A percentile compares a stretch with the other conserved stretches of the same genome.
Evolutionary conservation across 2,329 filamentous ascomycete genomes (phyloP).

Genomic region (Calcarisporium arbuscula): DNA sequence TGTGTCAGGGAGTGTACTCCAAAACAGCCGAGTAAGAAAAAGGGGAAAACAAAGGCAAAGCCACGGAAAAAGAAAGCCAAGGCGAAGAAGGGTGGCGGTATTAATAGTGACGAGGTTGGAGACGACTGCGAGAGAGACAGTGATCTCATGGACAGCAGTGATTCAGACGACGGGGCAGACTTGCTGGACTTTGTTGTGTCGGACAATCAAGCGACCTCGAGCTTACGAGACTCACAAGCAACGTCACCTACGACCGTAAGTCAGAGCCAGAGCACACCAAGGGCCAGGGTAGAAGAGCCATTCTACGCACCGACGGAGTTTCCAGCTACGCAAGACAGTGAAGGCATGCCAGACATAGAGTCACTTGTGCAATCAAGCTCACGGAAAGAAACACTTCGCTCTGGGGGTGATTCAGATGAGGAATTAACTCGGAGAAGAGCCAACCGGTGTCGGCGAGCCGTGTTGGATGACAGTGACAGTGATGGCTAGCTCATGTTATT

Average conservation of each 20-base stretch:
- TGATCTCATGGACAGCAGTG: conserved; percentile 38
- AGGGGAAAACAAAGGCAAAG: conserved; percentile 16
- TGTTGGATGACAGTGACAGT: conserved; percentile 12
- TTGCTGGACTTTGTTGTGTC: conserved; percentile 52
- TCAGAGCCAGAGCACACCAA: conserved; percentile 14
- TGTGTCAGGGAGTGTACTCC: not conserved
- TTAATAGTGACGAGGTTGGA: conserved; percentile 41
- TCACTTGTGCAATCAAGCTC: conserved; percentile 14
- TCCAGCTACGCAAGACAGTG: conserved; percentile 33
- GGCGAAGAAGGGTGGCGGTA: conserved; percentile 18
- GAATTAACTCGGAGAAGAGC: conserved; percentile 11
- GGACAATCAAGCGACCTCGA: conserved; percentile 36
- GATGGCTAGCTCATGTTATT: not conserved
- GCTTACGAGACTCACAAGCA: conserved; percentile 24
- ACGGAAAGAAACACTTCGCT: conserved; percentile 4
- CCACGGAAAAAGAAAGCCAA: conserved; percentile 15
- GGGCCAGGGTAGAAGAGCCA: conserved; percentile 16
- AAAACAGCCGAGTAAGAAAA: conserved; percentile 7
- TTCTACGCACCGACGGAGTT: conserved; percentile 34
- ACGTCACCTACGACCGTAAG: conserved; percentile 19
- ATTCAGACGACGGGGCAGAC: conserved; percentile 43
- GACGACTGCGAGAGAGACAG: conserved; percentile 47
- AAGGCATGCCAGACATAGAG: conserved; percentile 31
- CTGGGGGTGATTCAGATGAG: conserved; percentile 12
- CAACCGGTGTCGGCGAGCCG: conserved; percentile 18